These are phyloP conservation scores for Cladophialophora yegresii DNA, from an alignment of 2,329 filamentous ascomycete species.

Conservation along the genomic window DNA sequence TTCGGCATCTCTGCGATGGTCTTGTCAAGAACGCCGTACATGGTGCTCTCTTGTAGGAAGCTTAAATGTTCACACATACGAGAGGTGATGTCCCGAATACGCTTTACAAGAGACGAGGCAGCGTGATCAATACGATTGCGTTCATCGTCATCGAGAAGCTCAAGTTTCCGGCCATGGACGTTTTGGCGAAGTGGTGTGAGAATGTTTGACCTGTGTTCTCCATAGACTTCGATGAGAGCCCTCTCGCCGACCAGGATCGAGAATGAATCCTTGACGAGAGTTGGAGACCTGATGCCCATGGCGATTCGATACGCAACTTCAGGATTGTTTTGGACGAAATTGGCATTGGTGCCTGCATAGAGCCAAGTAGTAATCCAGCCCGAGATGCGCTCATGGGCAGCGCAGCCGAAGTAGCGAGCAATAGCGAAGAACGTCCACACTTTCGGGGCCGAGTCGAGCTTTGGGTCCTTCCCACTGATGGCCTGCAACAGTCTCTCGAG, in stretches of 20 bases:
- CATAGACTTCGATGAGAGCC: slow-evolving; percentile 50
- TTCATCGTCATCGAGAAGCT: slow-evolving; percentile 56
- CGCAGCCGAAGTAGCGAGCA: slow-evolving; percentile 59
- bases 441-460: slow-evolving; percentile 65
- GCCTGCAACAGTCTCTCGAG: slow-evolving; percentile 64
- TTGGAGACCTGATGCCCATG: slow-evolving; percentile 42
- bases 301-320: slow-evolving; percentile 64
- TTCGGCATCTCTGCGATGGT: slow-evolving; percentile 29
- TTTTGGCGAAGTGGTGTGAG: slow-evolving; percentile 9
- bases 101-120: slow-evolving; percentile 55
- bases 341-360: slow-evolving; percentile 55
- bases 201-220: slow-evolving; percentile 19
- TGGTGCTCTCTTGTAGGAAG: slow-evolving; percentile 43
- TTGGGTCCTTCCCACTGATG: slow-evolving; percentile 57
- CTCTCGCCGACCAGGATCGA: slow-evolving; percentile 64
- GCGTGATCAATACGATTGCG: slow-evolving; percentile 62
- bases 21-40: slow-evolving; percentile 39
- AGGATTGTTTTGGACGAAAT: slow-evolving; percentile 65
- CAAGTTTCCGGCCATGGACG: slow-evolving; percentile 53
- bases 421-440: slow-evolving; percentile 68
- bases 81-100: slow-evolving; percentile 46
- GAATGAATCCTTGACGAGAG: slow-evolving; percentile 53
- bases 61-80: slow-evolving; percentile 42
- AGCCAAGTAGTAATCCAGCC: slow-evolving; percentile 62
- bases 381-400: slow-evolving; percentile 40